phyloP scores from a whole-genome alignment of 2,329 filamentous ascomycete genomes.

The Penicillium sp. region DNA sequence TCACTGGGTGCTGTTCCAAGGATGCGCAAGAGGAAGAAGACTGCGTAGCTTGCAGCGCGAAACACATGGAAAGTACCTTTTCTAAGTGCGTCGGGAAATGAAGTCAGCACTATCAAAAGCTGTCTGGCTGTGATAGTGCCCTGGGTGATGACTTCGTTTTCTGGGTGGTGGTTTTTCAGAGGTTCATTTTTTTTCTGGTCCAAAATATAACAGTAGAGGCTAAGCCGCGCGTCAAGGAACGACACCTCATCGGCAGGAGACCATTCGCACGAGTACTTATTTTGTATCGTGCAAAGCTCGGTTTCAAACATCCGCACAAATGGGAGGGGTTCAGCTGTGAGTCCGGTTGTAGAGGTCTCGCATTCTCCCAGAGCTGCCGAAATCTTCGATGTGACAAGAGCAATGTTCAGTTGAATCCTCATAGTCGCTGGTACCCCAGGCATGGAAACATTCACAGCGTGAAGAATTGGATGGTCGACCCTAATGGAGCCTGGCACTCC shows the following conservation, averaged over 20 bases:
- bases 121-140: constrained; percentile 3
- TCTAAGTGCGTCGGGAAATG: neutral
- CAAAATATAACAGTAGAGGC: constrained; percentile 3
- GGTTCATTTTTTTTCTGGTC: neutral
- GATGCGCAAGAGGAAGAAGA: constrained; percentile 5
- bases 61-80: constrained; percentile 3
- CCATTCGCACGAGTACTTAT: constrained; percentile 1
- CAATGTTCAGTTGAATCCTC: constrained; percentile 2
- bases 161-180: neutral
- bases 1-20: constrained; percentile 1
- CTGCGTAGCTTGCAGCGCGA: constrained; percentile 4
- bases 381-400: constrained; percentile 5
- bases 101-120: neutral
- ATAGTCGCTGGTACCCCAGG: neutral
- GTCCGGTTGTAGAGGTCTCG: constrained; percentile 6
- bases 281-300: constrained; percentile 2
- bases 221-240: constrained; percentile 4
- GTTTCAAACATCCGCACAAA: constrained; percentile 5
- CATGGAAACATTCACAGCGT: neutral
- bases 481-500: constrained; percentile 4
- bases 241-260: constrained; percentile 4
- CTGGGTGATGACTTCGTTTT: neutral
- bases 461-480: constrained; percentile 1
- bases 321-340: constrained; percentile 1
- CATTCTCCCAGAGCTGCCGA: constrained; percentile 8